A percentile compares a stretch with the other conserved stretches of the same genome.
phyloP scores from a whole-genome alignment of 106 monocot genomes.

The Apostasia ramifera region DNA sequence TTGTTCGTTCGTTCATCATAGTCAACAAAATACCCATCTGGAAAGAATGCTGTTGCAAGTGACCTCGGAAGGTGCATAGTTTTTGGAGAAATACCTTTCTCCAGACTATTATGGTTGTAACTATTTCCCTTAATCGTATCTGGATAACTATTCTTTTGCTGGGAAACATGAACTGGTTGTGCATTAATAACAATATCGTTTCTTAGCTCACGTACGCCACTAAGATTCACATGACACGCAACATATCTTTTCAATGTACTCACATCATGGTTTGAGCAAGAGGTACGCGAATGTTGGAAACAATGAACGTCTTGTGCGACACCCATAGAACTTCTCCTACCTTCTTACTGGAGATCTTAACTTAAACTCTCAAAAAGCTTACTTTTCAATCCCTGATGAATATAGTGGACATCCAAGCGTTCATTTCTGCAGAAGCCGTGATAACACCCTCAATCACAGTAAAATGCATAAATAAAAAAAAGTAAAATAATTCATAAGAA shows the following conservation, averaged over 20 bases:
- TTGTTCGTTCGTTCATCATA: slow-evolving; percentile 47
- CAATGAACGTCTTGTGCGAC: neutral
- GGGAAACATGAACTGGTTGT: neutral
- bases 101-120: slow-evolving; percentile 3
- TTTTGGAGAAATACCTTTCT: slow-evolving; percentile 6
- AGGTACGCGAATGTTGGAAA: neutral
- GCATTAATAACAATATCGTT: neutral
- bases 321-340: neutral
- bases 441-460: too few relatives aligned
- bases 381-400: too few relatives aligned
- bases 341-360: too few relatives aligned
- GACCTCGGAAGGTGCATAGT: slow-evolving; percentile 2
- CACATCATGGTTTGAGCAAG: neutral
- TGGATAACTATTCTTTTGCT: neutral
- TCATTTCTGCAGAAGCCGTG: too few relatives aligned
- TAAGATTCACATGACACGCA: neutral
- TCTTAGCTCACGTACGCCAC: neutral
- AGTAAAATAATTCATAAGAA: too few relatives aligned
- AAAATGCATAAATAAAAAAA: too few relatives aligned
- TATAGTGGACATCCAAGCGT: too few relatives aligned
- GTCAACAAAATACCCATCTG: slow-evolving; percentile 34
- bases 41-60: slow-evolving; percentile 2
- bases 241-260: neutral
- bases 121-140: slow-evolving; percentile 9
- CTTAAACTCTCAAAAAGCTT: too few relatives aligned